Percentiles rank a stretch among this genome's conserved stretches.
phyloP scores from a whole-genome alignment of 208 protist genomes.

The Leishmania lainsoni region DNA sequence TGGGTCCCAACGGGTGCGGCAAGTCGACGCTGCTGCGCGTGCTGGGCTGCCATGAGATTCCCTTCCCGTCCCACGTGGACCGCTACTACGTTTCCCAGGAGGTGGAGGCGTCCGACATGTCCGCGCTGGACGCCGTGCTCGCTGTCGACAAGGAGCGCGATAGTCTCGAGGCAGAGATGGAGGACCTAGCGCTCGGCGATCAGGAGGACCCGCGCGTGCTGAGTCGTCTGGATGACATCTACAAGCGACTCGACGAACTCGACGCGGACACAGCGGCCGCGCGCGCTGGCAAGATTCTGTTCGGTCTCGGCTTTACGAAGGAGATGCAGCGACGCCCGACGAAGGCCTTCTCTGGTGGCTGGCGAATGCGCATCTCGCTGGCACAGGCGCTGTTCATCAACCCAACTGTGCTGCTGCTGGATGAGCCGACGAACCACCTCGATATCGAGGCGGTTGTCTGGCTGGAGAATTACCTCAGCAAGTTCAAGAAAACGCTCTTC shows the following conservation, averaged over 20 bases:
- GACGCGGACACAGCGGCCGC: slow-evolving; percentile 89
- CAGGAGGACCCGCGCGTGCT: slow-evolving; percentile 81
- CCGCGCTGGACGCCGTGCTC: slow-evolving; percentile 85
- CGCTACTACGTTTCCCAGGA: slow-evolving; percentile 98
- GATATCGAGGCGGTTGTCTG: slow-evolving; percentile 97
- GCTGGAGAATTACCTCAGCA: slow-evolving; percentile 95
- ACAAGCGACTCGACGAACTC: slow-evolving; percentile 93
- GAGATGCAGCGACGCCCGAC: slow-evolving; percentile 85
- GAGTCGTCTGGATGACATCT: slow-evolving; percentile 88
- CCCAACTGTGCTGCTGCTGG: slow-evolving; percentile 95
- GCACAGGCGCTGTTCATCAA: slow-evolving; percentile 95
- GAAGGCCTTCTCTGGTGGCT: slow-evolving; percentile 94
- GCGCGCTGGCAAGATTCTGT: slow-evolving; percentile 91
- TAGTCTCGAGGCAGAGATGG: slow-evolving; percentile 77
- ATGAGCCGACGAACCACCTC: slow-evolving; percentile 98
- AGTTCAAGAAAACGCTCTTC: slow-evolving; percentile 94
- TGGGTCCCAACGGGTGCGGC: slow-evolving; percentile 92
- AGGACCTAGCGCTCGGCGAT: slow-evolving; percentile 80
- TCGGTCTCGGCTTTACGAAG: slow-evolving; percentile 94
- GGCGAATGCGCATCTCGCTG: slow-evolving; percentile 97
- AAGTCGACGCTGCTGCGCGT: slow-evolving; percentile 93
- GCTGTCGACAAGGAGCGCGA: slow-evolving; percentile 85
- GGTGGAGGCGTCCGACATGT: slow-evolving; percentile 87
- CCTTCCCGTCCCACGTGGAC: slow-evolving; percentile 94
- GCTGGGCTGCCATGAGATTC: slow-evolving; percentile 88